Evolutionary conservation across 1,139 yeast species (phyloP), one percentile per base, ranked within the genome.

Genomic region (Candida neerlandica): DNA sequence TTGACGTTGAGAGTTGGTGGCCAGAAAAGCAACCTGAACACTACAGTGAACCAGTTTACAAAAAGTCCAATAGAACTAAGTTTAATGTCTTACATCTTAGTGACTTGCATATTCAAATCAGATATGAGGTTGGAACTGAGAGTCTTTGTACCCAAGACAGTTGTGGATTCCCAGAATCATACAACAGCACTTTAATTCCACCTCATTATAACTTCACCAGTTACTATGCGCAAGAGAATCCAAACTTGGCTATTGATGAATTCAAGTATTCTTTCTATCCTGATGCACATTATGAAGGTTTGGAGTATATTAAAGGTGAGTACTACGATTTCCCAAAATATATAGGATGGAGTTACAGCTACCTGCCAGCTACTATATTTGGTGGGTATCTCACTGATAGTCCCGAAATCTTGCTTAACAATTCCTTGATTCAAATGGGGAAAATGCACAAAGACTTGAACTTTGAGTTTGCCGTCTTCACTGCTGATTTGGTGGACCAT

Each of bases 401-500:
- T 10, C 90, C 91, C 3, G 84, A 81, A 54, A 60, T 79, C 6
- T 67, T 84, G 55, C 66, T 84, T 57, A 83, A 82, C 62, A 79
- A 78, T 52, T 76, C 86, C 19, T 68, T 85, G 63, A 69, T 71
- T 43, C 69, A 80, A 21, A 72, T 82, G 51, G 68, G 70, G 12
- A 59, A 71, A 27, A 64, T 67, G 44, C 66, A 70, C 54, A 50
- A 65, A 38, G 58, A 65, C 18, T 58, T 70, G 16, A 62, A 71
- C 10, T 84, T 78, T 57, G 85, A 82, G 47, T 85, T 85, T 60
- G 76, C 85, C 3, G 62, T 85, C 26, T 85, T 85, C 70, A 85
- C 90, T 1, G 91, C 90, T 47, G 91, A 85, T 58, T 69, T 84
- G 62, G 85, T 84, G 35, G 88, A 83, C 59, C 89, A 84, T 58